Base-by-base conservation (phyloP, 495 filamentous ascomycete species). In the Xylaria palmicola region DNA sequence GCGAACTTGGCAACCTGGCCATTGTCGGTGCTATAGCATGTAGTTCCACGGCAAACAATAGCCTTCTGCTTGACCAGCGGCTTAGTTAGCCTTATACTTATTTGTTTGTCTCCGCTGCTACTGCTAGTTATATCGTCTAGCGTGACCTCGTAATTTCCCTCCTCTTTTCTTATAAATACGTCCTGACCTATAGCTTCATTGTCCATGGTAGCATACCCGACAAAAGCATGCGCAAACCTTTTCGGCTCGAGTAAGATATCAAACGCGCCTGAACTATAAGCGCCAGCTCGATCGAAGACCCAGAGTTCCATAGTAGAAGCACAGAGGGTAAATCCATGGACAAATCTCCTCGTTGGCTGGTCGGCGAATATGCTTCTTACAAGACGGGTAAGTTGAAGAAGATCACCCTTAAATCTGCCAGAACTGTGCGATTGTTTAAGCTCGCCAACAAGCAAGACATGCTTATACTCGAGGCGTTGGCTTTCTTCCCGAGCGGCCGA, bases 251-350 rank as follows among this genome's bases (percentile, higher is more conserved):
- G 13, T 26, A 70, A 58, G 45, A 77, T 71, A 61, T 78, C 55
- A 56, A 77, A 74, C 17, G 20, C 30, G 19, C 41, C 62, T 52
- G 60, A 65, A 54, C 68, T 72, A 60, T 77, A 77, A 8, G 47
- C 47, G 24, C 72, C 69, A 41, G 72, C 75, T 17, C 75, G 68
- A 62, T 76, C 71, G 55, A 78, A 77, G 6, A 76, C 66, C 73
- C 70, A 78, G 15, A 64, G 40, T 58, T 72, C 56, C 56, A 76
- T 75, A 13, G 15, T 51, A 40, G 47, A 59, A 17, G 53, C 64
- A 37, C 45, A 63, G 41, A 77, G 52, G n/a, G 56, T 56, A 54
- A 75, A 76, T 12, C 45, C 70, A 51, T 72, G 69, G 27, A 74
- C 32, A 47, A 69, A 75, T 22, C 62, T 64, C 19, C 72, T 55